Conservation (phyloP, 306 rosid genomes). For the Boehmeria nivea region DNA sequence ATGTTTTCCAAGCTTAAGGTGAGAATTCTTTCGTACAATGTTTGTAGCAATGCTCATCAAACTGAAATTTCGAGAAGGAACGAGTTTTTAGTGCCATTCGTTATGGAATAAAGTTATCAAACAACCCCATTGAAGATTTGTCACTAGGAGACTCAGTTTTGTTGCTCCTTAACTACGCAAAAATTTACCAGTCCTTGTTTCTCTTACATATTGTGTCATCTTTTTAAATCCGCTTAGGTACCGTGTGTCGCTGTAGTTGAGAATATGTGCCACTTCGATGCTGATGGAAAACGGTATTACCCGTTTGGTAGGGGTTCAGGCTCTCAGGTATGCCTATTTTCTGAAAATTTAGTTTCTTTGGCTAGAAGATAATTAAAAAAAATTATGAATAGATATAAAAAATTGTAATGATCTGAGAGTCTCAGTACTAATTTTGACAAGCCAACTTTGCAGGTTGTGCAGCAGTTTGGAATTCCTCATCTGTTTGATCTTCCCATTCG, state of each 20-base stretch:
- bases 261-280: conserved; percentile 97
- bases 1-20: conserved; percentile 99
- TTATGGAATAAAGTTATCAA: too few species aligned
- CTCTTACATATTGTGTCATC: conserved; percentile 10
- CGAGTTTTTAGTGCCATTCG: too few species aligned
- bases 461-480: conserved; percentile 98
- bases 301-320: conserved; percentile 98
- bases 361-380: not conserved
- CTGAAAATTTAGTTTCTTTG: conserved; percentile 11
- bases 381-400: not conserved
- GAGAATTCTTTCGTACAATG: conserved; percentile 19
- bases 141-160: not conserved
- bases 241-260: conserved; percentile 98
- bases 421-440: conserved; percentile 4
- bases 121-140: too few species aligned
- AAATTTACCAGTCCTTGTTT: conserved; percentile 19
- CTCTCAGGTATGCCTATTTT: conserved; percentile 55
- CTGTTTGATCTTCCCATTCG: conserved; percentile 91
- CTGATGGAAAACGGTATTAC: conserved; percentile 88
- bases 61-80: not conserved
- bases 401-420: not conserved
- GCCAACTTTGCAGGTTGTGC: conserved; percentile 63
- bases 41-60: not conserved
- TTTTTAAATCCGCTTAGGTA: conserved; percentile 42
- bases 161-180: conserved; percentile 5